phyloP scores from a whole-genome alignment of 805 yeast genomes.

The Phaffomyces opuntiae region DNA sequence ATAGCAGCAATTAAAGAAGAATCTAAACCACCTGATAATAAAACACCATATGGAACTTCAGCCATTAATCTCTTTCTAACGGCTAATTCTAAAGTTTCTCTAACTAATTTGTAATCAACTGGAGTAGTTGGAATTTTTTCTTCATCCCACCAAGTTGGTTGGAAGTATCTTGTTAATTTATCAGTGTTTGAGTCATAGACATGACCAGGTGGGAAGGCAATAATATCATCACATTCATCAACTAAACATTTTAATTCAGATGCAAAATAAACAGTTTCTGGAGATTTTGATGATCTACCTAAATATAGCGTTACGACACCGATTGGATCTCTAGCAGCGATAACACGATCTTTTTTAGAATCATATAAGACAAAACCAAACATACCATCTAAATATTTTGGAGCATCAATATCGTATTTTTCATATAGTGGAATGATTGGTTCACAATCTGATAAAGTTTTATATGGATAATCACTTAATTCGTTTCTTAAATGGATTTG shows the following conservation, averaged over 20 bases:
- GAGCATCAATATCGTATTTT: conserved; percentile 85
- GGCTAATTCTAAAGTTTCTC: conserved; percentile 83
- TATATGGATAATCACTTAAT: conserved; percentile 65
- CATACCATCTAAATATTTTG: conserved; percentile 95
- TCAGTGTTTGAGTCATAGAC: conserved; percentile 90
- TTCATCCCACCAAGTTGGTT: conserved; percentile 94
- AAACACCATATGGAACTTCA: conserved; percentile 98
- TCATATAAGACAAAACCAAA: conserved; percentile 93
- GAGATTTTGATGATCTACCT: conserved; percentile 68
- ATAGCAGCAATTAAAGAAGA: conserved; percentile 94
- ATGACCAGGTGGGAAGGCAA: conserved; percentile 98
- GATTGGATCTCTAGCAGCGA: conserved; percentile 98
- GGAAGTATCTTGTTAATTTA: conserved; percentile 77
- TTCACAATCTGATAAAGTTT: conserved; percentile 93
- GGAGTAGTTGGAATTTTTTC: conserved; percentile 64
- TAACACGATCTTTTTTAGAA: conserved; percentile 71
- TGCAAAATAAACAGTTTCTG: conserved; percentile 82
- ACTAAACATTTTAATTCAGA: conserved; percentile 90
- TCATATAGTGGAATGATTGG: conserved; percentile 89
- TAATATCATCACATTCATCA: conserved; percentile 90
- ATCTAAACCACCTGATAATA: conserved; percentile 95
- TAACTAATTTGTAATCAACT: conserved; percentile 63
- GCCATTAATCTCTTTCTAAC: conserved; percentile 99
- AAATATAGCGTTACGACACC: conserved; percentile 95
- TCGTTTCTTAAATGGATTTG: conserved; percentile 83